A percentile compares a stretch with the other conserved stretches of the same genome.
These are phyloP conservation scores for Spinellus fusiger DNA, from an alignment of 192 early-diverging fungal species.

Conservation along the genomic window DNA sequence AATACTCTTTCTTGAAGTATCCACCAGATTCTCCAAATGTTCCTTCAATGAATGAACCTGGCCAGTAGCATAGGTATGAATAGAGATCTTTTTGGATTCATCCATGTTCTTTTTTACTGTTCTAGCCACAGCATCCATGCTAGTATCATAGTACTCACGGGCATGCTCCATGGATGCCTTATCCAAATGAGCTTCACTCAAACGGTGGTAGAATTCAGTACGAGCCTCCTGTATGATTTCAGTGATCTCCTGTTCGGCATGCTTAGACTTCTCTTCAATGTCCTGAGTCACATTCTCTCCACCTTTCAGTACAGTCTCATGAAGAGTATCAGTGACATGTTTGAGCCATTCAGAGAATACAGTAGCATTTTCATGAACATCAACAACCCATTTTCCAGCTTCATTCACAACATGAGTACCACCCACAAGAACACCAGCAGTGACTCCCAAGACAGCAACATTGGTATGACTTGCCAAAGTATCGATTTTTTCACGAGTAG, in stretches of 20 bases:
- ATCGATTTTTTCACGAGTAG: conserved; percentile 9
- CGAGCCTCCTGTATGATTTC: conserved; percentile 2
- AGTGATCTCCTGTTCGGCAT: conserved; percentile 8
- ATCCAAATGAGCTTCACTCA: conserved; percentile 6
- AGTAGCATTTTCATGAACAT: conserved; percentile 11
- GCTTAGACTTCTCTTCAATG: neutral
- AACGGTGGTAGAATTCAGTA: conserved; percentile 5
- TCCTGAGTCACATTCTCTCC: neutral
- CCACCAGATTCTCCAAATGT: neutral
- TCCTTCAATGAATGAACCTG: neutral
- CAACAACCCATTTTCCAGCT: conserved; percentile 8
- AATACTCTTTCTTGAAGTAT: neutral
- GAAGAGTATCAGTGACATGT: neutral
- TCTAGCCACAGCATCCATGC: neutral
- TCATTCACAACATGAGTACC: neutral
- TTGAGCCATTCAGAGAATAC: conserved; percentile 9
- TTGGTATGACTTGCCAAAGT: neutral
- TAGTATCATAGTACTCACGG: conserved; percentile 10
- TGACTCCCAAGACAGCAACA: conserved; percentile 4
- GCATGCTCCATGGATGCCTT: conserved; percentile 5
- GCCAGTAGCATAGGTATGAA: conserved; percentile 4
- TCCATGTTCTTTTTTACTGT: neutral
- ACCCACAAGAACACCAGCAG: conserved; percentile 2
- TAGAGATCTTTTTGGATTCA: conserved; percentile 10
- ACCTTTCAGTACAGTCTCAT: neutral